A percentile compares a stretch with the other conserved stretches of the same genome.
These are phyloP conservation scores for Batkoa obscura DNA, from an alignment of 371 early-diverging fungal genomes.

Conservation along the genomic window DNA sequence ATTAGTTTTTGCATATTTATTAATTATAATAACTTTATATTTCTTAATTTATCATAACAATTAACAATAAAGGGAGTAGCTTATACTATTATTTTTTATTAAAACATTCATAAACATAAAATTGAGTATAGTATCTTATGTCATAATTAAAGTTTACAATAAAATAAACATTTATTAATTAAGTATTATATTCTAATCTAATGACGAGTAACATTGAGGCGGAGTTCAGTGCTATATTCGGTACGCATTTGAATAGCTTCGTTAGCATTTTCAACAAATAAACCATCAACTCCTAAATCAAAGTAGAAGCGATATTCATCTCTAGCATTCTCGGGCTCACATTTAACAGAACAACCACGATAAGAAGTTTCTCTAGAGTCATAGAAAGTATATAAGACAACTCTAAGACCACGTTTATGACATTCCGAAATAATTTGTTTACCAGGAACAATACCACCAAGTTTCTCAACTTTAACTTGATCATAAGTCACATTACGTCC, in stretches of 20 bases:
- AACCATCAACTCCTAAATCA: constrained; percentile 14
- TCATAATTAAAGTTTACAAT: no score
- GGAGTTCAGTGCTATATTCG: constrained; percentile 1
- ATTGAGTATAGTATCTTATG: no score
- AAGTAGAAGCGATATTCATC: constrained; percentile 17
- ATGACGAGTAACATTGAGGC: background rate
- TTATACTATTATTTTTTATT: no score
- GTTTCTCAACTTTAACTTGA: constrained; percentile 6
- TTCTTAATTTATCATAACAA: no score
- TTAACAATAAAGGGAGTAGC: no score
- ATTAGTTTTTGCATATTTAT: no score
- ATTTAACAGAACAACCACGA: background rate
- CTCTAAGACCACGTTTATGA: constrained; percentile 12
- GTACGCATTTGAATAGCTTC: constrained; percentile 12
- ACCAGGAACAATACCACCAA: constrained; percentile 18
- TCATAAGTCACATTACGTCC: constrained; percentile 12
- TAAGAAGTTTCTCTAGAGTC: constrained; percentile 12
- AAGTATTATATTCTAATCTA: background rate
- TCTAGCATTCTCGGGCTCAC: background rate
- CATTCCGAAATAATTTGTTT: constrained; percentile 8
- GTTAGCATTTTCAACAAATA: constrained; percentile 19
- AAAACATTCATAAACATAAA: no score
- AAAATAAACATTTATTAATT: no score
- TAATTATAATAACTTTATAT: no score
- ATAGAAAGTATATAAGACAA: constrained; percentile 20